Evolutionary conservation across 139 green algal genomes (phyloP), one percentile per base, ranked within the genome.

Genomic region (Pleodorina starrii): DNA sequence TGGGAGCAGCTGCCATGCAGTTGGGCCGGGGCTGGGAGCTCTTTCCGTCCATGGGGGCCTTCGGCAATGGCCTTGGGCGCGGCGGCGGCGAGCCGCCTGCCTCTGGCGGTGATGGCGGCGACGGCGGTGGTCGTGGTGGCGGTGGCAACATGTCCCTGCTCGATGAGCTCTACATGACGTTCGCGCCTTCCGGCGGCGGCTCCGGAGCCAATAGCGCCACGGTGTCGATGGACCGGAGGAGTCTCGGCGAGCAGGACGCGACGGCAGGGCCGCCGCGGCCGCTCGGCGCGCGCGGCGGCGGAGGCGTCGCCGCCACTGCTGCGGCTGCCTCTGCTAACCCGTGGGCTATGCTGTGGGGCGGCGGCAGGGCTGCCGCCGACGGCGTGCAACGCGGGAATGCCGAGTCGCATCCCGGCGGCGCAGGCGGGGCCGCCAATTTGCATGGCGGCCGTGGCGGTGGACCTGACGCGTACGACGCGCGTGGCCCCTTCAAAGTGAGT

Each of bases 151-250:
- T 88, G 82, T 88, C 82, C 0, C 82, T 88, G 6, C 66, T 88
- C 29, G 82, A 88, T 21, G 82, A 88, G 60, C 66, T 88, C 10
- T 88, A 78, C 68, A 88, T 79, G 63, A 68, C 82, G 2, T 88
- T 79, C 12, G 23, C 29, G 42, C 11, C 32, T 10, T 14, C 23
- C 38, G 57, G 57, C 72, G 40, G 72, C 25, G 43, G 40, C 42
- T 9, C 40, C 69, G 40, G 40, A 7, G 35, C 14, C 14, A 46
- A 77, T 32, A 46, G 27, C 35, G 63, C 5, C 27, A 23, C 63
- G 19, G n/a, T 23, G 2, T 40, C 32, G 32, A 16, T 73, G n/a
- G 32, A 25, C 27, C 48, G 35, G 76, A 7, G 10, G 2, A 32
- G n/a, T 6, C 1, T 77, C 38, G 36, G 35, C 38, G 69, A 77